Percentiles rank a stretch among this genome's conserved stretches.
These are phyloP conservation scores for Neurospora cerealis DNA, from an alignment of 495 filamentous ascomycete species.

Conservation along the genomic window DNA sequence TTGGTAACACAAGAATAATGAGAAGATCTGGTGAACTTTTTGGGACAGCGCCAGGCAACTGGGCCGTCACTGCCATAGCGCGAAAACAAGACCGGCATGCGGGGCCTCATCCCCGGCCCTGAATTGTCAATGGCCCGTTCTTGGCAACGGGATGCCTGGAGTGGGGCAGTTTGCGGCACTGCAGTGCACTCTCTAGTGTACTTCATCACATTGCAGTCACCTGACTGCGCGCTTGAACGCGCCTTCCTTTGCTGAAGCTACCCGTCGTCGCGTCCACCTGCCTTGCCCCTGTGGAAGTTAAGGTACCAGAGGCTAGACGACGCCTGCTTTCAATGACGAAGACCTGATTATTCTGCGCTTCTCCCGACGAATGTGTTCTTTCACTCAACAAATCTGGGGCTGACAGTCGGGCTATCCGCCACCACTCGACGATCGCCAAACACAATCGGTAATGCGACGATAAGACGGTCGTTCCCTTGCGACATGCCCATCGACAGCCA, in stretches of 20 bases:
- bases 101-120: background rate
- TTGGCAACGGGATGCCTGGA: background rate
- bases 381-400: background rate
- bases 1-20: background rate
- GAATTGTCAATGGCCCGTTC: background rate
- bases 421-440: slow-evolving; percentile 1
- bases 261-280: background rate
- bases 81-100: background rate
- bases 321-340: background rate
- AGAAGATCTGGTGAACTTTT: background rate
- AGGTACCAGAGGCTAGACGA: background rate
- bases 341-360: background rate
- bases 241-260: background rate
- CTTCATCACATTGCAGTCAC: background rate
- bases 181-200: background rate
- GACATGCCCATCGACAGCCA: background rate
- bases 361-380: background rate
- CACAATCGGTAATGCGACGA: background rate
- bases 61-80: background rate
- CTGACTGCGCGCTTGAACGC: background rate
- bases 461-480: background rate
- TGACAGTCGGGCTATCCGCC: background rate
- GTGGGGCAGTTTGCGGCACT: background rate
- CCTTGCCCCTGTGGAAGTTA: background rate
- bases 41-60: background rate